Conservation (phyloP, 1,284 basidiomycete genomes). For the Omphalotus olearius region DNA sequence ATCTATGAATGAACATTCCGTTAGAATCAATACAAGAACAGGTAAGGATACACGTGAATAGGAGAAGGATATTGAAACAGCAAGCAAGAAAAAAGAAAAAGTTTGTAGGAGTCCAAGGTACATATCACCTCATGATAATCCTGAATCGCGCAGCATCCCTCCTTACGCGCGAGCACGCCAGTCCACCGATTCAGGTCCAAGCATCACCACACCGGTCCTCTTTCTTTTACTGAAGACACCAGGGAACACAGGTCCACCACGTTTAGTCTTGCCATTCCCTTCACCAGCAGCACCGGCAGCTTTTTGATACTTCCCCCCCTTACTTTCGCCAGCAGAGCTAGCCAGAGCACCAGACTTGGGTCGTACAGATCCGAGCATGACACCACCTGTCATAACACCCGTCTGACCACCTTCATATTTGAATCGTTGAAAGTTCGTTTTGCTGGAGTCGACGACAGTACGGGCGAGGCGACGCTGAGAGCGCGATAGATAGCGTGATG, state of each 20-base stretch:
- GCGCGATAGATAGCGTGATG: not conserved
- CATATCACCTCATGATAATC: not conserved
- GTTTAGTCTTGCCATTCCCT: no score
- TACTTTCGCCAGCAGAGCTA: not conserved
- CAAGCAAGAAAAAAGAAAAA: no score
- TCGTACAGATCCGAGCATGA: slow-evolving; percentile 10
- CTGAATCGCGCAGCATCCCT: not conserved
- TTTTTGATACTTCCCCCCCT: not conserved
- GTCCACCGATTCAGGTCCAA: not conserved
- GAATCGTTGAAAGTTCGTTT: slow-evolving; percentile 7
- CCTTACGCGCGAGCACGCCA: slow-evolving; percentile 1
- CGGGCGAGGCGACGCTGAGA: slow-evolving; percentile 7
- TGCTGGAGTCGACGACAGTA: not conserved
- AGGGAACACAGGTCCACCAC: no score
- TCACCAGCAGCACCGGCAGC: no score
- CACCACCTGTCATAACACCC: slow-evolving; percentile 11
- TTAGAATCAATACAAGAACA: no score
- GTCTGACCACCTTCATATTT: slow-evolving; percentile 13
- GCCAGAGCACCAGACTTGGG: not conserved
- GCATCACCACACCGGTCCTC: no score
- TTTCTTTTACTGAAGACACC: no score
- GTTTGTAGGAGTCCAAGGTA: no score
- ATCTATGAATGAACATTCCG: no score
- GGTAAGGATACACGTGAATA: no score
- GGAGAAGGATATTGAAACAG: no score